Conservation (phyloP, 2,329 filamentous ascomycete species). For the Colletotrichum destructivum region DNA sequence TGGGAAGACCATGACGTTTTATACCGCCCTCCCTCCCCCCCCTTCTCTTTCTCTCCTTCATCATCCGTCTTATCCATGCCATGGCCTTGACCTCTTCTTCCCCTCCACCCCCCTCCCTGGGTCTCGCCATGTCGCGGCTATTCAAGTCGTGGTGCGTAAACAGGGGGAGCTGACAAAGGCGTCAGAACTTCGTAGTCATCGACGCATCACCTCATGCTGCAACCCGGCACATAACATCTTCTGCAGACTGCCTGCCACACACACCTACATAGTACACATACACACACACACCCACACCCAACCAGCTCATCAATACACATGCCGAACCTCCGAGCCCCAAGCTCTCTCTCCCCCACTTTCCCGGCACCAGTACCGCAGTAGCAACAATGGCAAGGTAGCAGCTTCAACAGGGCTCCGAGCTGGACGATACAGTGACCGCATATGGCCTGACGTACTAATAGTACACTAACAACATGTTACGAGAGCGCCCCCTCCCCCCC, state of each 20-base stretch:
- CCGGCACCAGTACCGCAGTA: constrained; percentile 7
- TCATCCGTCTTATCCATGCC: constrained; percentile 20
- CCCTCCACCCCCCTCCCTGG: constrained; percentile 35
- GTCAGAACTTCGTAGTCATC: constrained; percentile 33
- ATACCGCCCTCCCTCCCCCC: constrained; percentile 13
- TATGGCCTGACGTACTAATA: constrained; percentile 4
- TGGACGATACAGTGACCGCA: neutral
- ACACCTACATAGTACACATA: too few species aligned
- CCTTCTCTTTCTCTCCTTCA: neutral
- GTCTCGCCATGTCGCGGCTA: constrained; percentile 24
- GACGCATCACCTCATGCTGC: constrained; percentile 35
- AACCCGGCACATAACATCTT: constrained; percentile 15
- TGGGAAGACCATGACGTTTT: constrained; percentile 15
- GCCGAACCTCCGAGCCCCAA: constrained; percentile 38
- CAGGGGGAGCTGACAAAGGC: constrained; percentile 23
- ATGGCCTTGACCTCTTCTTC: constrained; percentile 31
- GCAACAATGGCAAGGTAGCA: constrained; percentile 28
- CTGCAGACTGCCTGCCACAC: neutral
- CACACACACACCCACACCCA: neutral
- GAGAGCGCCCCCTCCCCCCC: neutral
- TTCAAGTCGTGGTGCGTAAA: constrained; percentile 29
- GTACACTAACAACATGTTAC: too few species aligned
- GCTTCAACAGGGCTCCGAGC: constrained; percentile 17
- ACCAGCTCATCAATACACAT: constrained; percentile 23
- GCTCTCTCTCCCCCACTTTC: constrained; percentile 22